Evolutionary conservation across 1,139 yeast genomes (phyloP).

Genomic region (Yamadazyma friedrichii): DNA sequence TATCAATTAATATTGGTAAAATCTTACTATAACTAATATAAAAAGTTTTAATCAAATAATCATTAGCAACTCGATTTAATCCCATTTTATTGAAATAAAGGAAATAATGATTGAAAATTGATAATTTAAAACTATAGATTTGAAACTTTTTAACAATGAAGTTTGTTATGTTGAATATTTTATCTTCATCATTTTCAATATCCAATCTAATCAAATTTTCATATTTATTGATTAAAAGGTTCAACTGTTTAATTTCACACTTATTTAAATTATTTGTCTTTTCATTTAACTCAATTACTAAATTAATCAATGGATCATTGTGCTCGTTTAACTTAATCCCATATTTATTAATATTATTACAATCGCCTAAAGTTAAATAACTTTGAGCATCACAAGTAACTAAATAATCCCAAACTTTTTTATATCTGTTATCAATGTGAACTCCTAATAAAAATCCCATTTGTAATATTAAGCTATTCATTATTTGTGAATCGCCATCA

Average conservation of each 20-base stretch:
- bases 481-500: constrained; percentile 44
- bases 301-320: neutral
- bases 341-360: neutral
- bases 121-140: constrained; percentile 1
- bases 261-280: neutral
- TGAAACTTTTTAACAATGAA: neutral
- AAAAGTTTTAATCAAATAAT: neutral
- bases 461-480: constrained; percentile 39
- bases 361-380: neutral
- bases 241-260: neutral
- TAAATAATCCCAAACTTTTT: constrained; percentile 1
- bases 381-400: neutral
- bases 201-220: neutral
- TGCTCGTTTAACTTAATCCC: neutral
- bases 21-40: constrained; percentile 1
- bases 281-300: neutral
- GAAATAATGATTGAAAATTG: constrained; percentile 1
- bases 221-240: neutral
- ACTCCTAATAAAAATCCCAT: constrained; percentile 47
- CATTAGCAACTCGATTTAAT: neutral
- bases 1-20: neutral
- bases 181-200: neutral
- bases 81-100: neutral
- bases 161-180: neutral
- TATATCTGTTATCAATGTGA: constrained; percentile 35